phyloP scores from a whole-genome alignment of 139 green algal species.

The Trebouxia sp. region DNA sequence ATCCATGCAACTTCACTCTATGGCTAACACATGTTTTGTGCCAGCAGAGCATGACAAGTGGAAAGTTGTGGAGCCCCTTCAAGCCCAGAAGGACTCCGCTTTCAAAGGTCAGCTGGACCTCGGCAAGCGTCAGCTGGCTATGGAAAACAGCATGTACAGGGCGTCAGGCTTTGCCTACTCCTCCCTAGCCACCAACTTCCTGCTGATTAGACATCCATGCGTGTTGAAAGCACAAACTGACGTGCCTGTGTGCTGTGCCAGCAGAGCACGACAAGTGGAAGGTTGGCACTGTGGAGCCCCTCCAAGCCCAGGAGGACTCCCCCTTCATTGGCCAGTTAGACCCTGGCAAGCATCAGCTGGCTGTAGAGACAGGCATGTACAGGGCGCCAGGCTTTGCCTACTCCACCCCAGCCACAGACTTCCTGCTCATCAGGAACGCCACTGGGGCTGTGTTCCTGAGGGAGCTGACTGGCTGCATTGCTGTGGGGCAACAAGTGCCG shows the following conservation, averaged over 20 bases:
- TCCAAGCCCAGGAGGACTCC: slow-evolving; percentile 65
- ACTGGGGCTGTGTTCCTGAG: slow-evolving; percentile 63
- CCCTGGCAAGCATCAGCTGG: slow-evolving; percentile 46
- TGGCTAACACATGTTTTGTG: no score
- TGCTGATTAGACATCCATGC: no score
- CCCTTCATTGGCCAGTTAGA: slow-evolving; percentile 56
- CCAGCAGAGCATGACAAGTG: slow-evolving; percentile 38
- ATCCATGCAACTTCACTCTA: background rate
- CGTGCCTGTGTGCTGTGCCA: background rate
- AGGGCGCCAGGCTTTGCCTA: slow-evolving; percentile 60
- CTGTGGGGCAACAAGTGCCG: slow-evolving; percentile 76
- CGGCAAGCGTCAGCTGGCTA: slow-evolving; percentile 38
- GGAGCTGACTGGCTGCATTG: slow-evolving; percentile 64
- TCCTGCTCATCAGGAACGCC: slow-evolving; percentile 70
- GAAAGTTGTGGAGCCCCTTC: slow-evolving; percentile 53
- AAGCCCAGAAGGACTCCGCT: slow-evolving; percentile 62
- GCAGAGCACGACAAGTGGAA: slow-evolving; percentile 42
- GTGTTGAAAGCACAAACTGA: no score
- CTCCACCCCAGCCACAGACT: slow-evolving; percentile 58
- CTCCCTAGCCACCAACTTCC: slow-evolving; percentile 60
- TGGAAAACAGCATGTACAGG: slow-evolving; percentile 65
- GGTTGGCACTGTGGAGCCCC: slow-evolving; percentile 51
- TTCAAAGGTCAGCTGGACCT: slow-evolving; percentile 47
- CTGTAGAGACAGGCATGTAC: slow-evolving; percentile 65
- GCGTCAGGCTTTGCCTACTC: slow-evolving; percentile 56